Evolutionary conservation across 1,284 basidiomycete species (phyloP), one percentile per base, ranked within the genome.

Genomic region (Microstroma glucosiphilum): DNA sequence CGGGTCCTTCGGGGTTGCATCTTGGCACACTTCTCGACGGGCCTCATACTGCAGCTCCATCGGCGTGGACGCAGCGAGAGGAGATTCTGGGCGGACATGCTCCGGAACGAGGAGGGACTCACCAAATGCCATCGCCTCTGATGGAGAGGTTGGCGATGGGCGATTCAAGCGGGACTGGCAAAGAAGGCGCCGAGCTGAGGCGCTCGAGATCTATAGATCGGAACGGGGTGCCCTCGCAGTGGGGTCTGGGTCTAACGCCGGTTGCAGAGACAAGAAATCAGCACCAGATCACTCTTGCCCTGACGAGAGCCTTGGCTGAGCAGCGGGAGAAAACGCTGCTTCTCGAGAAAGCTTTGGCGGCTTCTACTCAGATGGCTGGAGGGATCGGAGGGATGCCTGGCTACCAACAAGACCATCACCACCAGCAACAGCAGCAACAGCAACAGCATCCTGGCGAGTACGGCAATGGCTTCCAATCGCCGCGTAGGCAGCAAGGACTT

Each of bases 301-400:
- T 72, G 60, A 69, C 68, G 62, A 60, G 68, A 63, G 68, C 70
- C n/a, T 58, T 72, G 15, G 70, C 66, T 17, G 68, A 72, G 58
- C 69, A 72, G 48, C 69, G 69, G 58, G 67, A 72, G 59, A 66
- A 61, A 54, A 71, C 69, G n/a, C 67, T 69, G 2, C 55, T 68
- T 42, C 53, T 72, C 0, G 69, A 69, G 26, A 67, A 69, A 2
- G 67, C 67, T 30, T 40, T 60, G 25, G 12, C 13, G 11, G 53
- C 37, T 9, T 17, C 40, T 23, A 42, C 40, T 12, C 64, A 60
- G 13, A 62, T 48, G n/a, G 3, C 8, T 37, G 30, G 30, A 37
- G 30, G 30, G 3, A 9, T 9, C 9, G 30, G 4, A 37, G 30
- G 30, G 4, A 37, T 9, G 9, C 30, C 30, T 37, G 9, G 30